These are phyloP conservation scores for Pichia eremophila DNA, from an alignment of 805 yeast species.

Conservation along the genomic window DNA sequence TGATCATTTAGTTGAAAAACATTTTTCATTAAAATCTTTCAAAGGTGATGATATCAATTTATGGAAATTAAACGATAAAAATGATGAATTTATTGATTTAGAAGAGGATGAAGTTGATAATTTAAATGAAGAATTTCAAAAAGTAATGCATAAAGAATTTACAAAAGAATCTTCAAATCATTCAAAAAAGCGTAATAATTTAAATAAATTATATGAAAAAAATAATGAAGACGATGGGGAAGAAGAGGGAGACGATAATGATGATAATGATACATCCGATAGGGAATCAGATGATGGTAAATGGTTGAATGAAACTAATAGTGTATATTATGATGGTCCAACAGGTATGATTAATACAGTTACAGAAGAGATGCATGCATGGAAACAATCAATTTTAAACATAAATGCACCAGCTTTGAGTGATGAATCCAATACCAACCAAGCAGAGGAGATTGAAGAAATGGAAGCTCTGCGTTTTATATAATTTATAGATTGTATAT, in stretches of 20 bases:
- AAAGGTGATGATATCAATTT: constrained; percentile 18
- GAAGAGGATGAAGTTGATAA: constrained; percentile 5
- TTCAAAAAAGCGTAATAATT: not conserved
- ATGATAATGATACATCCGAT: not conserved
- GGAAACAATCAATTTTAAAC: constrained; percentile 3
- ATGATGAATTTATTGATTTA: constrained; percentile 6
- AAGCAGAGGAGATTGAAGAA: not conserved
- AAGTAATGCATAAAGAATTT: constrained; percentile 25
- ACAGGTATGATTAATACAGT: constrained; percentile 62
- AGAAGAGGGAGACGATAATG: constrained; percentile 1
- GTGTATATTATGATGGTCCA: constrained; percentile 48
- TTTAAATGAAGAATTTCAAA: constrained; percentile 16
- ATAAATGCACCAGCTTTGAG: not conserved
- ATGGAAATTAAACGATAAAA: constrained; percentile 14
- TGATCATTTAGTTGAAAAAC: constrained; percentile 67
- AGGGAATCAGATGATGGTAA: not conserved
- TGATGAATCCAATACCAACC: not conserved
- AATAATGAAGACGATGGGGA: not conserved
- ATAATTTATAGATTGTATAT: no score
- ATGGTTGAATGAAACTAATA: constrained; percentile 45
- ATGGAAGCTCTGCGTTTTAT: not conserved
- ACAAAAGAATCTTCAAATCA: constrained; percentile 18
- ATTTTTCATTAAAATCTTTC: constrained; percentile 33
- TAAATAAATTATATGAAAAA: not conserved
- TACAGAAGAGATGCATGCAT: constrained; percentile 25